Evolutionary conservation across 345 rosid genomes (phyloP), one percentile per base, ranked within the genome.

Genomic region (Erodium maritimum): DNA sequence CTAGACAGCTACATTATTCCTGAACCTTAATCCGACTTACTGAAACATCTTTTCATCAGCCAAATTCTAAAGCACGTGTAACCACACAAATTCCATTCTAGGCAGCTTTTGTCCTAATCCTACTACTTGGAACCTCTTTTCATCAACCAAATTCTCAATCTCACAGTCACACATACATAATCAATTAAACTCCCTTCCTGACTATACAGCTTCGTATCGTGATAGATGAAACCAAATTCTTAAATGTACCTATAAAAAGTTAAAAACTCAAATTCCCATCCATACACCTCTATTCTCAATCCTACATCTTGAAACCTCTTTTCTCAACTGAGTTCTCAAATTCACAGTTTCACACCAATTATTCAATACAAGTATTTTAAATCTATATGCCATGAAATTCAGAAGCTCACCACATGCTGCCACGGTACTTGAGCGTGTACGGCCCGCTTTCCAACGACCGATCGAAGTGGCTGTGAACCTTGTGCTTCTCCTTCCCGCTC

Each of bases 391-490:
- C 24, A 11, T 9, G 19, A 52, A 13, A 52, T 52, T 21, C 11
- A 19, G 19, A 34, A 51, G 24, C 23, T 21, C 71, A 75, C 86
- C 86, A 81, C 86, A 78, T 79, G 71, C 77, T n/a, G n/a, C n/a
- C n/a, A n/a, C n/a, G n/a, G n/a, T n/a, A n/a, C n/a, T n/a, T n/a
- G n/a, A n/a, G n/a, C 18, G 84, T 79, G 69, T 81, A 84, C 9
- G 90, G 90, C 3, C 90, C 90, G 60, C 85, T 61, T 65, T 71
- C 91, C 3, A 84, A 75, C 50, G 84, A 74, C 17, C 91, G 77
- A 61, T 79, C 87, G 54, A 84, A 84, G 74, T 84, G 91, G 75
- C 85, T 79, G 48, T 84, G 91, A 23, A 84, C 82, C 67, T 82
- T 85, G 64, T 85, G 91, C 66, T 73, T 80, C 17, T 69, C 85